Base-by-base conservation (phyloP, 805 yeast genomes). In the Metschnikowia colocasiae region DNA sequence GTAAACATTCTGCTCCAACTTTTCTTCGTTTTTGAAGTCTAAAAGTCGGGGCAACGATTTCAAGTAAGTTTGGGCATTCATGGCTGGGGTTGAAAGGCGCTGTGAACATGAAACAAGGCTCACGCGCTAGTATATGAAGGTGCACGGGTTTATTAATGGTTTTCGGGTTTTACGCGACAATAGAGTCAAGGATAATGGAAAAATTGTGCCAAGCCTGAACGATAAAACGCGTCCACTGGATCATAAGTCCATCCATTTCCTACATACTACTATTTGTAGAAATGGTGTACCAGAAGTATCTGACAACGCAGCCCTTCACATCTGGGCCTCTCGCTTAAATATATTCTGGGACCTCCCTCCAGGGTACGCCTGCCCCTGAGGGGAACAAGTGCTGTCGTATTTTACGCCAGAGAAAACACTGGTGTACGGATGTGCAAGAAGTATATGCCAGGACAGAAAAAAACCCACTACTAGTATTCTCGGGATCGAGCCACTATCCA, bases 1-100 rank as follows among this genome's bases (percentile, higher is more conserved):
- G 52, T 47, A 61, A 6, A 70, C 47, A 32, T 62, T 60, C 27
- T 20, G 38, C 30, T 39, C 45, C 40, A 53, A 33, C 8, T 19
- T 41, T 7, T 35, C 25, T 3, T 36, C 49, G 18, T 55, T 38
- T 16, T 33, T 34, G 29, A 22, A 51, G 15, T 39, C 45, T 13
- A 49, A 39, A 2, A 15, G 20, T 23, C n/a, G 16, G 2, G 58
- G 57, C 30, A 54, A 40, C 52, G 20, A 51, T 51, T 22, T 39
- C 19, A 39, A 29, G n/a, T 39, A 39, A 27, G 12, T 9, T 19
- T 20, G 42, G 20, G 27, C 34, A n/a, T 39, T n/a, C 42, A 39
- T 39, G 34, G n/a, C 19, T 39, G 9, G 13, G 20, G 23, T 33
- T 33, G 30, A 15, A 23, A 36, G 29, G 41, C 13, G 12, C 27